Base-by-base conservation (phyloP, 2,329 filamentous ascomycete genomes). In the Ascochyta lentis region DNA sequence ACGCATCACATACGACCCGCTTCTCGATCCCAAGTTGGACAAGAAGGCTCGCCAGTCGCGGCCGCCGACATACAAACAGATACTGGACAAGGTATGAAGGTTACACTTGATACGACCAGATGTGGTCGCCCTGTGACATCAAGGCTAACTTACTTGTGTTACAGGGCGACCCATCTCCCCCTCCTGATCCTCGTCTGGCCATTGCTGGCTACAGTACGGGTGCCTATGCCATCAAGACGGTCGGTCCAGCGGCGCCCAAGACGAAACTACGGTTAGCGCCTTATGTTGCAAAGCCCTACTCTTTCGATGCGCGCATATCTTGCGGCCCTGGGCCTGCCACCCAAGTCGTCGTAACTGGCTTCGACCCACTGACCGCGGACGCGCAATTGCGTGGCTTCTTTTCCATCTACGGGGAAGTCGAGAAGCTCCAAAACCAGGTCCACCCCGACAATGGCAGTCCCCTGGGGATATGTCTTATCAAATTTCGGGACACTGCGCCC, bases 361-460 rank as follows among this genome's bases (percentile, higher is more conserved):
- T 97, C 73, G 95, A 98, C 75, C 93, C 94, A 6, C 80, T 98
- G 61, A 89, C 90, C 37, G 86, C 91, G 12, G 91, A 96, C 66
- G 84, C 86, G 51, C 90, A 91, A 67, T 84, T 96, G 46, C 86
- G 85, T 16, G 86, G 89, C 41, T 84, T 91, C 49, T 96, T 96
- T 72, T 86, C 88, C 16, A 86, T 85, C 3, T 96, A 90, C 77
- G 92, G 92, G 49, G 91, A 96, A 55, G 93, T 99, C 60, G 89
- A 89, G 40, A 90, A 93, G 70, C 89, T 96, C 66, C 92, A 91
- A 70, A 97, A 97, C 71, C 94, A 96, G 74, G 94, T 96, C 69
- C 92, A 99, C 75, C 95, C 95, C 8, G 89, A 93, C 54, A 98
- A 93, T 12, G 95, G 95, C 16, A 95, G 91, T 70, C 96, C 96